Evolutionary conservation across 345 rosid species (phyloP).

Genomic region (Corchorus olitorius): DNA sequence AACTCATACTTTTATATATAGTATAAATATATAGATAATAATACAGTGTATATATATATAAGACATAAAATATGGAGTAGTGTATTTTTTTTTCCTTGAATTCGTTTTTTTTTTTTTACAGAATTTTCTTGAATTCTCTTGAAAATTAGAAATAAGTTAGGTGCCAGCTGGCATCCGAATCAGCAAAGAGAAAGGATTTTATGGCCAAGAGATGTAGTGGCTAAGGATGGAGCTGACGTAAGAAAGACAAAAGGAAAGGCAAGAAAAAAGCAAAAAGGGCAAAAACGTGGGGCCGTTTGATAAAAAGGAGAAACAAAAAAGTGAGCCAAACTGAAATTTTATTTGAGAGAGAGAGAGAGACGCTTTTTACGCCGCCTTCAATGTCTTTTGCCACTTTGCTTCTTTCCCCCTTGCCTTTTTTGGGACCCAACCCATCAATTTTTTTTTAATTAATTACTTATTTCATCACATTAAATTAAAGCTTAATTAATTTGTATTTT

Average conservation of each 20-base stretch:
- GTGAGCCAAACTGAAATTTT: not conserved
- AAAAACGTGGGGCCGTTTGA: not conserved
- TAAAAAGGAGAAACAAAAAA: not conserved
- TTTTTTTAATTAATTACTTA: not conserved
- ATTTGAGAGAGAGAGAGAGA: constrained; percentile 2
- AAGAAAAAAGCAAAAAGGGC: not conserved
- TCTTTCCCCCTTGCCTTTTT: too few relatives aligned
- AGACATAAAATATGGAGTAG: too few relatives aligned
- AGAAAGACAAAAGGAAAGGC: constrained; percentile 17
- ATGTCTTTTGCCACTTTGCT: constrained; percentile 29
- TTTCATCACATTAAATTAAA: not conserved
- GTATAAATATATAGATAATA: too few relatives aligned
- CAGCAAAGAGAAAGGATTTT: constrained; percentile 27
- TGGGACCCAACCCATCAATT: not conserved
- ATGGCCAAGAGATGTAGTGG: constrained; percentile 37
- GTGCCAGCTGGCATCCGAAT: constrained; percentile 50
- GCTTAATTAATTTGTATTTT: not conserved
- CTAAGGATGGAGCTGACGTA: constrained; percentile 37
- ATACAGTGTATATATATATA: too few relatives aligned
- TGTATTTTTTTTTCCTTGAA: not conserved
- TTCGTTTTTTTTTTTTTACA: too few relatives aligned
- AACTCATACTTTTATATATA: too few relatives aligned
- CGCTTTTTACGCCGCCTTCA: constrained; percentile 61
- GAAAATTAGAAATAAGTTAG: not conserved
- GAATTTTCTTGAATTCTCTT: not conserved